Evolutionary conservation across 2,329 filamentous ascomycete species (phyloP), one percentile per base, ranked within the genome.

Genomic region (Fusarium torulosum): DNA sequence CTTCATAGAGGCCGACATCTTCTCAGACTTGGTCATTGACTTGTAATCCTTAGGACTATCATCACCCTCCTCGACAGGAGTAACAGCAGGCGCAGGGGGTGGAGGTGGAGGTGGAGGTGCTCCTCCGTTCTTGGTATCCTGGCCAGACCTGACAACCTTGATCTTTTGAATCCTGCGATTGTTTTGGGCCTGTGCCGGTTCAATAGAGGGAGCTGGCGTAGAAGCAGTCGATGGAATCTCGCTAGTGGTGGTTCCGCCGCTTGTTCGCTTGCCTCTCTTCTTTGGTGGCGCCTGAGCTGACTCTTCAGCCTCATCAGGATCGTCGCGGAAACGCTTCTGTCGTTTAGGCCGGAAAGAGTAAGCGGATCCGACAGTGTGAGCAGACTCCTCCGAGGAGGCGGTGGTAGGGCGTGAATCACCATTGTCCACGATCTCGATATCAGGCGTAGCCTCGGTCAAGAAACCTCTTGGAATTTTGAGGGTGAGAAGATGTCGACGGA

Each of bases 1-100:
- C 79, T 87, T 87, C 86, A 89, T 89, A 4, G 86, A 88, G 19
- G 82, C 83, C n/a, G 84, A 87, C 86, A 89, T 88, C 80, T 89
- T 89, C 77, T 89, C 86, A 29, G 85, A 87, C 78, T 89, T 89
- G 46, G 85, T 88, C 86, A 88, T 88, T 42, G 83, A 81, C 35
- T 84, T 83, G 70, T 88, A 88, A 52, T 87, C 85, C 77, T 88
- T 88, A 45, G 69, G 74, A 19, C 74, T 71, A 59, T 84, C 80
- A 25, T 82, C 81, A 15, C 72, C 76, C 13, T 79, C 78, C 6
- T 75, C 78, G 11, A 31, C 59, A 20, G 59, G 50, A 14, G 63
- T 20, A 17, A 52, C 43, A 23, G 66, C 53, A 14, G 67, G 54
- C 19, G 57, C 42, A 13, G 53, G 37, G 9, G 59, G 41, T 11